Percentiles rank a stretch among this genome's conserved stretches.
Conservation (phyloP, 148 eudicot species). For the Camellia granthamiana region DNA sequence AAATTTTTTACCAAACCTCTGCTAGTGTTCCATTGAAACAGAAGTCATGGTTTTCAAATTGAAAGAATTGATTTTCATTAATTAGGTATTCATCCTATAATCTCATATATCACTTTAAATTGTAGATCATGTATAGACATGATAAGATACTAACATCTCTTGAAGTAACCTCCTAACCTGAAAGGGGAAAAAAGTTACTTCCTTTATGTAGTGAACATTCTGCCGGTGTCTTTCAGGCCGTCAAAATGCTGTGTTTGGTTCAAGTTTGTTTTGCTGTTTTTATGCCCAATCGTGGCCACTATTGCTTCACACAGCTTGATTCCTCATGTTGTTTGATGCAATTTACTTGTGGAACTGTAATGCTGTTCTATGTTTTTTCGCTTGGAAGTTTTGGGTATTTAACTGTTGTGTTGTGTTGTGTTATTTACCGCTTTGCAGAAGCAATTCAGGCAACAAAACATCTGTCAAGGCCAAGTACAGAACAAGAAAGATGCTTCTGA, state of each 20-base stretch:
- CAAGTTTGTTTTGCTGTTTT: background rate
- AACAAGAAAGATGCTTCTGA: constrained; percentile 19
- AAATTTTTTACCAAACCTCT: too few species aligned
- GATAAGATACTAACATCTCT: too few species aligned
- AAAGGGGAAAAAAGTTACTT: background rate
- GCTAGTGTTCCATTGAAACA: too few species aligned
- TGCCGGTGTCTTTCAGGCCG: background rate
- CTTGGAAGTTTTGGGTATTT: too few species aligned
- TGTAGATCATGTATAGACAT: too few species aligned
- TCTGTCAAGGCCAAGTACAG: constrained; percentile 17
- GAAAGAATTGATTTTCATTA: too few species aligned
- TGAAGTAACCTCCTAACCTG: too few species aligned
- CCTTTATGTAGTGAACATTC: background rate
- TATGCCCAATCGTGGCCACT: background rate
- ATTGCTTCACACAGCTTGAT: background rate
- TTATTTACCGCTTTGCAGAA: constrained; percentile 37
- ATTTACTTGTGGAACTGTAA: background rate
- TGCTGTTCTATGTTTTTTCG: too few species aligned
- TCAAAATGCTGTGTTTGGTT: background rate
- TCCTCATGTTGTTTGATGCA: background rate
- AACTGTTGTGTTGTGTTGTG: background rate
- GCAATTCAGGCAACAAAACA: constrained; percentile 45
- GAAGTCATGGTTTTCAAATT: too few species aligned
- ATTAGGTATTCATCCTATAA: background rate
- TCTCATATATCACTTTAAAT: background rate